Conservation (phyloP, 345 rosid species). For the Chamaenerion angustifolium region DNA sequence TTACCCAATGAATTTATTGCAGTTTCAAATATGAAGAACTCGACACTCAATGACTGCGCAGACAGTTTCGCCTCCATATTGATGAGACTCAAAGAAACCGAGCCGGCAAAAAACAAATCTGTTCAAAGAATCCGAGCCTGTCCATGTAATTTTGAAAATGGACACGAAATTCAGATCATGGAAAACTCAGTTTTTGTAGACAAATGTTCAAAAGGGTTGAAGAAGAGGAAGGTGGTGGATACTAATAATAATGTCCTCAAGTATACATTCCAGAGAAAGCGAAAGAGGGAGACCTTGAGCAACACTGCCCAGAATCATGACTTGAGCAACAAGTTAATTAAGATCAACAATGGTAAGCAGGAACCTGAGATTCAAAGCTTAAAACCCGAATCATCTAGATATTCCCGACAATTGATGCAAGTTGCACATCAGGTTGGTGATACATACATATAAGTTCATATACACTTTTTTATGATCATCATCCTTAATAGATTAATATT, state of each 20-base stretch:
- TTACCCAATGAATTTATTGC: not conserved
- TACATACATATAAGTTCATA: not conserved
- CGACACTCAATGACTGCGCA: conserved; percentile 10
- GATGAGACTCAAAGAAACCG: conserved; percentile 55
- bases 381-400: conserved; percentile 23
- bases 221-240: conserved; percentile 2
- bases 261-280: conserved; percentile 64
- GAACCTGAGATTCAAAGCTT: conserved; percentile 32
- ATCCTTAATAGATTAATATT: not conserved
- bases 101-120: conserved; percentile 37
- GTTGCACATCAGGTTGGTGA: conserved; percentile 34
- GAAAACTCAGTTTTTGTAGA: no score
- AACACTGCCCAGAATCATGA: conserved; percentile 29
- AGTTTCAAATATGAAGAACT: not conserved
- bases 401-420: conserved; percentile 19
- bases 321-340: conserved; percentile 23
- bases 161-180: no score
- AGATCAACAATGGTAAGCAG: conserved; percentile 20
- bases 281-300: conserved; percentile 45
- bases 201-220: conserved; percentile 11
- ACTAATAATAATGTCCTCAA: conserved; percentile 37
- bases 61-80: conserved; percentile 51
- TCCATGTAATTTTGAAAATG: conserved; percentile 16
- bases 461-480: not conserved
- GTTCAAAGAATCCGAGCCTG: conserved; percentile 51